Evolutionary conservation across 345 rosid genomes (phyloP), one percentile per base, ranked within the genome.

Genomic region (Eutrema japonicum): DNA sequence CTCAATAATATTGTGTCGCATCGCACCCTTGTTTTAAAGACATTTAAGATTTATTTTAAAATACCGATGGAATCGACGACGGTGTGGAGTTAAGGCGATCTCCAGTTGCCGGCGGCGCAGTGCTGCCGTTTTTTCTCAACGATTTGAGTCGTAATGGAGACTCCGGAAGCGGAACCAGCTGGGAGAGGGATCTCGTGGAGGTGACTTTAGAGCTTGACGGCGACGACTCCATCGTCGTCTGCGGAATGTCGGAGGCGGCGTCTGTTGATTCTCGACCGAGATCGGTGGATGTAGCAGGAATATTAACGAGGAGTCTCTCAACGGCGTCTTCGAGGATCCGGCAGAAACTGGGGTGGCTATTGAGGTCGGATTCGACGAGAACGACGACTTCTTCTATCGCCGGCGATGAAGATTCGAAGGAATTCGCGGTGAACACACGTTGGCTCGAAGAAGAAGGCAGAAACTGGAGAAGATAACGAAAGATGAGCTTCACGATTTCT

Each of bases 401-500:
- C 10, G 67, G 67, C 7, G 64, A 95, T 95, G 97, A 79, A 76
- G 87, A 95, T 76, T 88, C 96, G 10, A 87, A 87, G 87, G 99
- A 95, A 73, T 95, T 95, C 8, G 96, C 97, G 8, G 91, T 85
- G 30, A 83, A 96, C 42, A 95, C 38, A 93, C 93, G 2, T 57
- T 95, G 32, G 92, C 91, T 8, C 62, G 99, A 71, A 64, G 96
- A 73, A 64, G 78, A 54, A 71, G 93, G 56, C 90, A 86, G 79
- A 84, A 77, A 71, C 68, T 89, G 12, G 70, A 57, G 76, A 87
- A 82, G 78, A 81, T 95, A 45, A 83, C 84, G 26, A 86, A 78
- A 73, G 92, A 89, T 29, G 97, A 91, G 79, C 96, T 95, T 64
- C 83, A 51, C 14, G 97, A 89, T n/a, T 95, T 95, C 63, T 95